Evolutionary conservation across 805 yeast genomes (phyloP), one percentile per base, ranked within the genome.

Genomic region (Scheffersomyces spartinae): DNA sequence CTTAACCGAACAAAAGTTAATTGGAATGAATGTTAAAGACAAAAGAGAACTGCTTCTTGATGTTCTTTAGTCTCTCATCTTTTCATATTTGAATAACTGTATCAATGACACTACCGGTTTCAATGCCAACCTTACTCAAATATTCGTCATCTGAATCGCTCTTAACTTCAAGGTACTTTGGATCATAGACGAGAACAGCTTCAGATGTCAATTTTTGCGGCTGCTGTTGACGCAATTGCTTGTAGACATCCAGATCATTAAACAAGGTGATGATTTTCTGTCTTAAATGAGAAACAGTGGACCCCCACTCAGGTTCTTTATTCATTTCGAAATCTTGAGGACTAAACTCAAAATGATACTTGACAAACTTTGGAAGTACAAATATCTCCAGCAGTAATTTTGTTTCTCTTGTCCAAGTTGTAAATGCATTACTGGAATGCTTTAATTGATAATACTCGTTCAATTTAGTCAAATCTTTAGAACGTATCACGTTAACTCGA

Each of bases 321-420:
- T 67, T 67, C 36, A 51, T 46, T 32, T 71, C 72, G 43, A 71
- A 81, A 39, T 82, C 94, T 38, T 77, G 86, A 0, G 93, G 91
- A 16, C 81, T 71, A 48, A 82, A 82, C 43, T 81, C 93, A 36
- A 79, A 63, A 45, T 79, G 80, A 43, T 74, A 81, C 14, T 55
- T 57, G 17, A 78, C 34, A 2, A 70, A 65, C 13, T 47, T 4
- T 38, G 27, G 12, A 55, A 32, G 24, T 42, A 27, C 28, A 48
- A 17, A 35, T 26, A n/a, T 38, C 29, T 39, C 33, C 21, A 43
- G 27, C 15, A n/a, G n/a, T n/a, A n/a, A n/a, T n/a, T n/a, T 26
- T 34, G 24, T 33, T 42, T 47, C 45, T 46, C 25, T 33, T 37
- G 28, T 38, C 33, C 3, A 52, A 23, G 26, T 46, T 51, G 28